Evolutionary conservation across 1,284 basidiomycete species (phyloP).

Genomic region (Trichosporon faecale): DNA sequence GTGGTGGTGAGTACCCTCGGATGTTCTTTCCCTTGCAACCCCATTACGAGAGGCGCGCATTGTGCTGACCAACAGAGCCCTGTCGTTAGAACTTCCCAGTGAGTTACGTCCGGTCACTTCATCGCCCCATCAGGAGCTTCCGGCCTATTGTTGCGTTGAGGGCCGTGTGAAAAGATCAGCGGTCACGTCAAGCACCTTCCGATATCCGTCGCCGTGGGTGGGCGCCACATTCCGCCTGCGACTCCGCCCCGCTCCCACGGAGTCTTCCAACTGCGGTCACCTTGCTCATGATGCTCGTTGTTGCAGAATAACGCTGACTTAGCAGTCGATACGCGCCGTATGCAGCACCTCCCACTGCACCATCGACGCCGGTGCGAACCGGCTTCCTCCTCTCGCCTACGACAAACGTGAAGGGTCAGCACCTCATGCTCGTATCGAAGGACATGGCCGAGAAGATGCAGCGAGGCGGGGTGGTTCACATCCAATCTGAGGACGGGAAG

Average conservation of each 20-base stretch:
- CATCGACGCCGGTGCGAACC: not conserved
- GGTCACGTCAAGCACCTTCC: not conserved
- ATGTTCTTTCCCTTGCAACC: not conserved
- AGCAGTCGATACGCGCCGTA: not conserved
- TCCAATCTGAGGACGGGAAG: not conserved
- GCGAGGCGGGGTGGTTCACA: not conserved
- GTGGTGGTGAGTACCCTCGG: not conserved
- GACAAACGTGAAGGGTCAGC: not conserved
- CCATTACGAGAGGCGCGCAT: not conserved
- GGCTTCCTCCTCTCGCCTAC: not conserved
- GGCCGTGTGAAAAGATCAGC: not conserved
- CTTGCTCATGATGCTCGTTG: not conserved
- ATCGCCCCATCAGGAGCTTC: not conserved
- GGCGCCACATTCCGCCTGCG: not conserved
- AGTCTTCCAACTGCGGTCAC: not conserved
- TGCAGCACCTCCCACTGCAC: not conserved
- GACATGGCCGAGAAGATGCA: constrained; percentile 1
- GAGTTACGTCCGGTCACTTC: not conserved
- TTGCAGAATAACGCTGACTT: not conserved
- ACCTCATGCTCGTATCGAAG: not conserved
- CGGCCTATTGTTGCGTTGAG: not conserved
- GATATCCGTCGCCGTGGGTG: not conserved
- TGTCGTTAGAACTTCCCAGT: not conserved
- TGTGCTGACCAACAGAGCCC: not conserved
- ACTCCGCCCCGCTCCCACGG: not conserved